Evolutionary conservation across 257 asterid genomes (phyloP).

Genomic region (Solanum microdontum): DNA sequence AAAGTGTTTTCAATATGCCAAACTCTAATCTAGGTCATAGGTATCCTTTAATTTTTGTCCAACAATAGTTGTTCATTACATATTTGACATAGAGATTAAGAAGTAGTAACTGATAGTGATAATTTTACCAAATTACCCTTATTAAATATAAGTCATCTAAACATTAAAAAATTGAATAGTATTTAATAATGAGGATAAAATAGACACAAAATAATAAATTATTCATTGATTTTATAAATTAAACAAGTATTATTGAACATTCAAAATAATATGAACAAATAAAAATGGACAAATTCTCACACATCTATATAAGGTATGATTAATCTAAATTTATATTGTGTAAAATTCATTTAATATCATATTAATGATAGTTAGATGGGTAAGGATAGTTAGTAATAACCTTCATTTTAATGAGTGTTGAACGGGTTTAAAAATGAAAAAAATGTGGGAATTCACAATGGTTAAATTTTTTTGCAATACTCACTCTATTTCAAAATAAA

Average conservation of each 20-base stretch:
- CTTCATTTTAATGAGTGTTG: background rate
- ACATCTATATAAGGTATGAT: no score
- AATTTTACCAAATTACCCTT: no score
- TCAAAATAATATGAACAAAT: no score
- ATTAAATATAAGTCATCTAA: no score
- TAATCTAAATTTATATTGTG: background rate
- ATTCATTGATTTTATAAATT: no score
- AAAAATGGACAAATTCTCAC: no score
- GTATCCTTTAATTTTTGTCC: background rate
- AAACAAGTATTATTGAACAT: background rate
- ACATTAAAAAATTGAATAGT: no score
- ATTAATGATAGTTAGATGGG: background rate
- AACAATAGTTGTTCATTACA: no score
- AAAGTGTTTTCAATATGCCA: background rate
- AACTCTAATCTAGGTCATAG: background rate
- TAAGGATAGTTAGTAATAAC: background rate
- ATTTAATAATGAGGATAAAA: no score
- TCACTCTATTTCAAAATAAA: background rate
- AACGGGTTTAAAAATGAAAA: background rate
- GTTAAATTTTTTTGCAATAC: background rate
- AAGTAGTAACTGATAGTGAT: rapidly evolving
- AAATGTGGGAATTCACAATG: background rate
- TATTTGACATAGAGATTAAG: background rate
- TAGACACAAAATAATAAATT: no score
- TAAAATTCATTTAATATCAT: background rate